Evolutionary conservation across 2,329 filamentous ascomycete genomes (phyloP).

Genomic region (Colletotrichum acutatum): DNA sequence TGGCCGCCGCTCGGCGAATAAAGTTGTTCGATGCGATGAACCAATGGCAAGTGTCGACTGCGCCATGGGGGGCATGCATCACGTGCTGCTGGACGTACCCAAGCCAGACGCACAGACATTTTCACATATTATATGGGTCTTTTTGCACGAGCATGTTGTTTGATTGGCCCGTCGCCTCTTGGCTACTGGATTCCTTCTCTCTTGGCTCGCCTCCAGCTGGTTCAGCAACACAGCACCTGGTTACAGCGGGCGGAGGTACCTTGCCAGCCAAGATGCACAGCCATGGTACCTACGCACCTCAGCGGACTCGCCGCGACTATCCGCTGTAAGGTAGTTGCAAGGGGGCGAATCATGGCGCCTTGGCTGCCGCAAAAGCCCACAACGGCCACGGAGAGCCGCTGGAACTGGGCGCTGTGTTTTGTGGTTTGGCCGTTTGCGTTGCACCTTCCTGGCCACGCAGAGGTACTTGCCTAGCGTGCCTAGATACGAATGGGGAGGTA

Average conservation of each 20-base stretch:
- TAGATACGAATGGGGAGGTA: neutral
- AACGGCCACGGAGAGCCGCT: constrained; percentile 16
- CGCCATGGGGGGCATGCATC: constrained; percentile 11
- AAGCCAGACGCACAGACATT: neutral
- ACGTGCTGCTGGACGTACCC: constrained; percentile 10
- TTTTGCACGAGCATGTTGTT: neutral
- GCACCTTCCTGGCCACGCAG: neutral
- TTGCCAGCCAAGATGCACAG: constrained; percentile 26
- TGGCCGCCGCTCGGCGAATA: constrained; percentile 12
- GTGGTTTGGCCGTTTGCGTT: constrained; percentile 27
- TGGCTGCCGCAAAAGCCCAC: constrained; percentile 24
- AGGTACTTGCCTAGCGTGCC: too few relatives aligned
- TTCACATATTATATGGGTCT: neutral
- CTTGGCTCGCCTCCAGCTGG: constrained; percentile 15
- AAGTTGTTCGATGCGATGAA: constrained; percentile 25
- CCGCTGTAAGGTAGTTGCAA: neutral
- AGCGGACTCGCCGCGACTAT: constrained; percentile 24
- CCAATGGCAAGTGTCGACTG: constrained; percentile 15
- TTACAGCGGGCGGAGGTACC: constrained; percentile 20
- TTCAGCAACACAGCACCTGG: neutral
- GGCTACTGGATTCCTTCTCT: neutral
- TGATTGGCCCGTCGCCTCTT: constrained; percentile 5
- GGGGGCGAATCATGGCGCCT: constrained; percentile 17
- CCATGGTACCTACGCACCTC: constrained; percentile 24
- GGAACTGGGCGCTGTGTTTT: constrained; percentile 5